phyloP scores from a whole-genome alignment of 2,329 filamentous ascomycete genomes.

The Botrytis deweyae region DNA sequence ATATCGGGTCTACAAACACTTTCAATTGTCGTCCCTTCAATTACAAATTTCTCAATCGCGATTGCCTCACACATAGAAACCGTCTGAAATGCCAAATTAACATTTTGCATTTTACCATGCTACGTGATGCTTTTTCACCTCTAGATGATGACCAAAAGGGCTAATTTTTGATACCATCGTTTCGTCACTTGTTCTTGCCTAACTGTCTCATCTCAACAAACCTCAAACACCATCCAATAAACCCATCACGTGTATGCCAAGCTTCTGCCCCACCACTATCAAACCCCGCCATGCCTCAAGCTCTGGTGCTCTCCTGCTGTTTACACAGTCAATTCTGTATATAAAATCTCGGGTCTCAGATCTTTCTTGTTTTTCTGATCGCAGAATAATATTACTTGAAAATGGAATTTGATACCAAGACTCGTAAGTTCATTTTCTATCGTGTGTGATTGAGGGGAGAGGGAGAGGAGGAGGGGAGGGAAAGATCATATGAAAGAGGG shows the following conservation, averaged over 20 bases:
- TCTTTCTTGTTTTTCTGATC: background rate
- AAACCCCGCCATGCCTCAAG: conserved; percentile 16
- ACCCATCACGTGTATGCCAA: conserved; percentile 8
- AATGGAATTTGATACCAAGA: conserved; percentile 77
- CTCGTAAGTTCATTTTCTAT: conserved; percentile 52
- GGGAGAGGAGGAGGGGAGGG: background rate
- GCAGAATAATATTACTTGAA: conserved; percentile 13
- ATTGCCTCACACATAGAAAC: background rate
- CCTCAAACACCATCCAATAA: background rate
- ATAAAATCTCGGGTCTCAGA: background rate
- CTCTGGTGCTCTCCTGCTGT: background rate
- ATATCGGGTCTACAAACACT: background rate
- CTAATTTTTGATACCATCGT: background rate
- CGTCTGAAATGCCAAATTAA: background rate
- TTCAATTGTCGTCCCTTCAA: background rate
- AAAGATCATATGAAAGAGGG: background rate
- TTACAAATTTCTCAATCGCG: background rate
- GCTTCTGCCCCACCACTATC: conserved; percentile 13
- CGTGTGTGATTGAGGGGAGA: background rate
- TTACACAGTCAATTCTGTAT: background rate
- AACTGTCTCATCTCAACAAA: background rate
- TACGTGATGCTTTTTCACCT: background rate
- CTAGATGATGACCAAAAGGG: background rate
- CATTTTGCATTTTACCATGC: background rate
- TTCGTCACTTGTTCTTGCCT: background rate